These are phyloP conservation scores for Colletotrichum lini DNA, from an alignment of 2,329 filamentous ascomycete genomes.

Conservation along the genomic window DNA sequence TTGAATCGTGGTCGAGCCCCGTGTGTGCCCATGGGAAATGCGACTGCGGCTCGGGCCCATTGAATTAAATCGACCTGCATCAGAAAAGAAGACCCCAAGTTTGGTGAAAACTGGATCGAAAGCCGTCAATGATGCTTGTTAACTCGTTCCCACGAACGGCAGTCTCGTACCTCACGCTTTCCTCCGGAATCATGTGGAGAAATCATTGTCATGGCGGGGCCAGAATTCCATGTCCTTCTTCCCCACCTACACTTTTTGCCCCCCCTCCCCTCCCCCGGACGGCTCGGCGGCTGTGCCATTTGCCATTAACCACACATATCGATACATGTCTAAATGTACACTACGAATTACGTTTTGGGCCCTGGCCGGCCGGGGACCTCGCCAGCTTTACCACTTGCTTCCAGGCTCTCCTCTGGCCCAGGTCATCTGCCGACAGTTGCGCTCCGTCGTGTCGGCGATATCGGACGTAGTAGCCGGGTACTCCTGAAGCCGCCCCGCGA, in stretches of 20 bases:
- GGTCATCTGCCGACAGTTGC: background rate
- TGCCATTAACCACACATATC: no score
- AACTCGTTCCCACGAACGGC: constrained; percentile 4
- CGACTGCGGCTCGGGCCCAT: background rate
- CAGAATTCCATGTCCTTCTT: constrained; percentile 11
- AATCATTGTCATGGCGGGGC: constrained; percentile 7
- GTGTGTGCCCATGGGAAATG: background rate
- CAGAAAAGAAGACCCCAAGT: background rate
- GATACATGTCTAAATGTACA: no score
- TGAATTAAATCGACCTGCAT: constrained; percentile 11
- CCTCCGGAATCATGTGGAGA: constrained; percentile 23
- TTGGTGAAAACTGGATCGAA: background rate
- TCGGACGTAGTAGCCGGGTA: no score
- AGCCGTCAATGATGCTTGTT: background rate
- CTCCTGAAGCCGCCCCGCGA: no score
- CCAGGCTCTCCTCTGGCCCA: constrained; percentile 19
- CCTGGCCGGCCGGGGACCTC: constrained; percentile 26
- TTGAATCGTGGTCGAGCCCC: background rate
- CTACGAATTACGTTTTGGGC: background rate
- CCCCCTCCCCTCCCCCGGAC: background rate
- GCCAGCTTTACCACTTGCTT: constrained; percentile 11
- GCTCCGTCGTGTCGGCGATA: background rate
- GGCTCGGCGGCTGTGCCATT: background rate
- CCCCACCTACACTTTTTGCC: constrained; percentile 2
- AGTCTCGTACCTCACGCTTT: background rate